phyloP scores from a whole-genome alignment of 208 protist species.

The Acanthamoeba pearcei region DNA sequence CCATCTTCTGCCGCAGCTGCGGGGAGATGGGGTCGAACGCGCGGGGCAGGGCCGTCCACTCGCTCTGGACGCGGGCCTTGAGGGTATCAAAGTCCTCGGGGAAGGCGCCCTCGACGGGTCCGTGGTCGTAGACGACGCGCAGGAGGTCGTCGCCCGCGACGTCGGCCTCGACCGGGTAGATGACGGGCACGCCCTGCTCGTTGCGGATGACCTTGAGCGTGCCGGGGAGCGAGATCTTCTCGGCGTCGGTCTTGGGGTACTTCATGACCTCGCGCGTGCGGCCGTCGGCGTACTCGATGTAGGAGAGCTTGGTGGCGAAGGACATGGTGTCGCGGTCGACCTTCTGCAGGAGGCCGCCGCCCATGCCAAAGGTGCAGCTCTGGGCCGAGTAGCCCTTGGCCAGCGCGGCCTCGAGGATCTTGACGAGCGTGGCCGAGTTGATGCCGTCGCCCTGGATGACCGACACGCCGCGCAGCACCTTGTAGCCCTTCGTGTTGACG shows the following conservation, averaged over 20 bases:
- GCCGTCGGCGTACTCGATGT: constrained; percentile 75
- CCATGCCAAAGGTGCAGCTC: constrained; percentile 77
- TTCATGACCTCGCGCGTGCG: constrained; percentile 81
- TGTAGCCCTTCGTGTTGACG: constrained; percentile 78
- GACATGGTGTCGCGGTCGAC: constrained; percentile 82
- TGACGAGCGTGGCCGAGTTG: constrained; percentile 43
- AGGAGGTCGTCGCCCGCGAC: constrained; percentile 68
- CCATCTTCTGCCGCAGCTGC: constrained; percentile 44
- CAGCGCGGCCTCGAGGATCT: constrained; percentile 74
- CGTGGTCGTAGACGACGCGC: constrained; percentile 74
- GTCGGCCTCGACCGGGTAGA: constrained; percentile 73
- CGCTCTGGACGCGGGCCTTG: constrained; percentile 48
- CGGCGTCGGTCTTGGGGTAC: constrained; percentile 78
- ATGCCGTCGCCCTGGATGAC: constrained; percentile 84
- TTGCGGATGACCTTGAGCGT: constrained; percentile 66
- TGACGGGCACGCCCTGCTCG: constrained; percentile 30
- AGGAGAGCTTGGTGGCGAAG: constrained; percentile 81
- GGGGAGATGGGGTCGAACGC: constrained; percentile 25
- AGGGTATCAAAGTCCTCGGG: constrained; percentile 74
- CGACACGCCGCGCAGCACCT: constrained; percentile 53
- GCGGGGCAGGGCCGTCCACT: constrained; percentile 61
- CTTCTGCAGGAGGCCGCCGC: constrained; percentile 81
- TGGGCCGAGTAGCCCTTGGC: constrained; percentile 71
- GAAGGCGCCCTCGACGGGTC: constrained; percentile 55
- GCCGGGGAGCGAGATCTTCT: constrained; percentile 77